phyloP scores from a whole-genome alignment of 1,284 basidiomycete genomes.

The Cryptococcus sp. region DNA sequence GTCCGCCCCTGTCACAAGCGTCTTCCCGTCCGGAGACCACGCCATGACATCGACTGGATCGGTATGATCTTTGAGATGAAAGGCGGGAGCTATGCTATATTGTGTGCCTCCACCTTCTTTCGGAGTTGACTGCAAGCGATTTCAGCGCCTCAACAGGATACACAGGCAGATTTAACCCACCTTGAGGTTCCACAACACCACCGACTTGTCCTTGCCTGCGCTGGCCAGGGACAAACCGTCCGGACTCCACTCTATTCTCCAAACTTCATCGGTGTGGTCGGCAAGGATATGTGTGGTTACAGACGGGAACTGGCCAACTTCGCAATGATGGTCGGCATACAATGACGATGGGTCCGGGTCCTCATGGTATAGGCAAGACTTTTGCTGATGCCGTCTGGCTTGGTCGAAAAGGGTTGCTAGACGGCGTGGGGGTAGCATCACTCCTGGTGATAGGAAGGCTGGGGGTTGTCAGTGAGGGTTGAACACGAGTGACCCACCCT shows the following conservation, averaged over 20 bases:
- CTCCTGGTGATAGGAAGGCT: conserved; percentile 84
- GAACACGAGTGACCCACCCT: conserved; percentile 62
- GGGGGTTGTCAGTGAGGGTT: conserved; percentile 55
- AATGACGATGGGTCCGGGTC: conserved; percentile 66
- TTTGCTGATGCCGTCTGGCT: conserved; percentile 76
- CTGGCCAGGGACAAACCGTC: conserved; percentile 82
- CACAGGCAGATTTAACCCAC: conserved; percentile 60
- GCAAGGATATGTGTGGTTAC: conserved; percentile 79
- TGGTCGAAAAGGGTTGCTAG: conserved; percentile 84
- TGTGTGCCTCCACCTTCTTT: conserved; percentile 20
- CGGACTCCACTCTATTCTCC: conserved; percentile 93
- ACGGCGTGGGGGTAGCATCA: conserved; percentile 90
- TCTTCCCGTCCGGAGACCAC: conserved; percentile 85
- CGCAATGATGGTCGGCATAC: conserved; percentile 81
- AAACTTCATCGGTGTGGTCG: conserved; percentile 90
- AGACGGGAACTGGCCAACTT: conserved; percentile 77
- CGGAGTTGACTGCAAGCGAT: conserved; percentile 6
- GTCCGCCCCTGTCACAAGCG: conserved; percentile 79
- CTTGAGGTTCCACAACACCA: conserved; percentile 85
- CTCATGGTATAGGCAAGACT: conserved; percentile 79
- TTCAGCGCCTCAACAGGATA: neutral
- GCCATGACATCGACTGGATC: conserved; percentile 76
- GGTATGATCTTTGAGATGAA: conserved; percentile 66
- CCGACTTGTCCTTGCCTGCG: conserved; percentile 80
- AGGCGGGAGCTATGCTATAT: conserved; percentile 33